These are phyloP conservation scores for Afroboletus lepidellus DNA, from an alignment of 1,284 basidiomycete genomes.

Conservation along the genomic window DNA sequence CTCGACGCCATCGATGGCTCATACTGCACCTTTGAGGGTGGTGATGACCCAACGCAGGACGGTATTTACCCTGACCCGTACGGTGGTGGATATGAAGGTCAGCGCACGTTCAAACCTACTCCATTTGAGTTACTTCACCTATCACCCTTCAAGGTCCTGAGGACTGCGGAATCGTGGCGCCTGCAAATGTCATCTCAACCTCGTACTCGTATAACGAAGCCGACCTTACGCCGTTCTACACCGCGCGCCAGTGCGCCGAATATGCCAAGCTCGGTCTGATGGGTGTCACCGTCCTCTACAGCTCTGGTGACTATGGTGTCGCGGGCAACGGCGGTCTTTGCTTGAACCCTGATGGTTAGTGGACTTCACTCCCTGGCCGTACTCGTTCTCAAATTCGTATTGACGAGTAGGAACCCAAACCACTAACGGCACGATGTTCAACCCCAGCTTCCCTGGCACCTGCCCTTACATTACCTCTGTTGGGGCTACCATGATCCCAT, in stretches of 20 bases:
- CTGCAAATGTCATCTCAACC: slow-evolving; percentile 53
- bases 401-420: too few relatives aligned
- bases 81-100: slow-evolving; percentile 42
- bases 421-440: slow-evolving; percentile 36
- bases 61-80: slow-evolving; percentile 51
- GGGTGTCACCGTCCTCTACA: slow-evolving; percentile 50
- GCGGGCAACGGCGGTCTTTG: slow-evolving; percentile 43
- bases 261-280: slow-evolving; percentile 51
- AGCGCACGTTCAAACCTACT: slow-evolving; percentile 45
- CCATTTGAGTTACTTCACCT: too few relatives aligned
- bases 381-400: too few relatives aligned
- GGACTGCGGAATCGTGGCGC: slow-evolving; percentile 51
- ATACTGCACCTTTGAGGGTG: slow-evolving; percentile 62
- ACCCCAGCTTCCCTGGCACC: slow-evolving; percentile 44
- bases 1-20: slow-evolving; percentile 48
- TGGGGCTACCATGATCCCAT: slow-evolving; percentile 41
- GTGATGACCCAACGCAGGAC: slow-evolving; percentile 52
- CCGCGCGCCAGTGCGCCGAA: slow-evolving; percentile 53
- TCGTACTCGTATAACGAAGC: slow-evolving; percentile 53
- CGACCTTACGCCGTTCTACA: slow-evolving; percentile 44
- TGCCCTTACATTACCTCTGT: slow-evolving; percentile 38
- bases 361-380: neutral
- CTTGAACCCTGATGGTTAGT: slow-evolving; percentile 40
- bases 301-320: slow-evolving; percentile 54
- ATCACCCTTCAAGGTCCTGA: slow-evolving; percentile 21